Conservation (phyloP, 2,329 filamentous ascomycete genomes). For the Trichoderma atroviride region DNA sequence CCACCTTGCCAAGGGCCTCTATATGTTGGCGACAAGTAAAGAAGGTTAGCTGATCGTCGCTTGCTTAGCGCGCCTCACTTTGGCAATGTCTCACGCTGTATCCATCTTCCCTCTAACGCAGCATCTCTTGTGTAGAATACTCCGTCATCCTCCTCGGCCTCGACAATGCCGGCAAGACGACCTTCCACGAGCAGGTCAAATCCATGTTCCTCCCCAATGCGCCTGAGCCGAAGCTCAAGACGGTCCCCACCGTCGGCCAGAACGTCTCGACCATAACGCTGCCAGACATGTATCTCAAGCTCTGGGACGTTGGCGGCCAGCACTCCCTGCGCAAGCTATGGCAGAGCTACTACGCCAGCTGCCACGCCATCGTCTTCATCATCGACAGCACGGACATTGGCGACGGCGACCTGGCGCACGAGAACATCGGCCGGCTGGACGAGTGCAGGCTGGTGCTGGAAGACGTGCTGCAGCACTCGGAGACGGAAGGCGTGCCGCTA, state of each 20-base stretch:
- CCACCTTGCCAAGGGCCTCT: constrained; percentile 92
- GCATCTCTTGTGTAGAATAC: constrained; percentile 66
- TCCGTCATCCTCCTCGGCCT: constrained; percentile 95
- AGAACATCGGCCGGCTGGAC: constrained; percentile 65
- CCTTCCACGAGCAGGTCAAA: constrained; percentile 95
- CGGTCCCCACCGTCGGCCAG: constrained; percentile 94
- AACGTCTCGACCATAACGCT: constrained; percentile 92
- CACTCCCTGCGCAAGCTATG: constrained; percentile 85
- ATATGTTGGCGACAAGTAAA: constrained; percentile 94
- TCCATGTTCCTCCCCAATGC: constrained; percentile 71
- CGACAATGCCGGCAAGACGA: constrained; percentile 98
- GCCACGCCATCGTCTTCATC: constrained; percentile 97
- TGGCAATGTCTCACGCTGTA: not conserved
- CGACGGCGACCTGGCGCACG: constrained; percentile 68
- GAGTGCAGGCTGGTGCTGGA: constrained; percentile 91
- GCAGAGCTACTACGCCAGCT: constrained; percentile 93
- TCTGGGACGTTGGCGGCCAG: constrained; percentile 98
- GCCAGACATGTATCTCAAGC: constrained; percentile 94
- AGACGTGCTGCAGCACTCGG: constrained; percentile 82
- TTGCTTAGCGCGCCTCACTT: not conserved
- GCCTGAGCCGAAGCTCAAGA: constrained; percentile 72
- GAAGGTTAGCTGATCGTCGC: constrained; percentile 62
- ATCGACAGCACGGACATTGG: constrained; percentile 94
- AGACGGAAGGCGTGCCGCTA: constrained; percentile 88
- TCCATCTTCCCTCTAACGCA: constrained; percentile 14